phyloP scores from a whole-genome alignment of 192 early-diverging fungal genomes.

The Coemansia sp. region DNA sequence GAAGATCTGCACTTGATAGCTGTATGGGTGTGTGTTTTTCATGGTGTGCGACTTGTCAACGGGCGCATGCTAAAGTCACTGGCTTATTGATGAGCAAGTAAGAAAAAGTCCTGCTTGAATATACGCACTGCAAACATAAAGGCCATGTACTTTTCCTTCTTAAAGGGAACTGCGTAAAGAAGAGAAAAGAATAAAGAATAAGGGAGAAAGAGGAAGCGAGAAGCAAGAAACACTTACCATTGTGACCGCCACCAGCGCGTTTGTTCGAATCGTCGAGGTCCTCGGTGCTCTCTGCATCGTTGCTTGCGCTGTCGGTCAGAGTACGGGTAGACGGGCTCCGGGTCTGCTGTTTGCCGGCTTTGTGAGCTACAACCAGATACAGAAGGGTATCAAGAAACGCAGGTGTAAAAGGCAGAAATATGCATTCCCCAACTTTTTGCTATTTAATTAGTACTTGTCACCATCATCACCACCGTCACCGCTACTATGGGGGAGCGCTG shows the following conservation, averaged over 20 bases:
- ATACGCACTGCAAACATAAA: neutral
- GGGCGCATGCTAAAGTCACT: neutral
- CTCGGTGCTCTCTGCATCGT: slow-evolving; percentile 7
- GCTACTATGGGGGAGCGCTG: too few relatives aligned
- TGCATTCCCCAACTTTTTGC: neutral
- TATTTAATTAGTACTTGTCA: neutral
- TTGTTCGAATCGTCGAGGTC: neutral
- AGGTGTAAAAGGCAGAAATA: neutral
- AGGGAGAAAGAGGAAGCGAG: too few relatives aligned
- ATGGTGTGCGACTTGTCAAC: too few relatives aligned
- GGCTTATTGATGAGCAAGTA: neutral
- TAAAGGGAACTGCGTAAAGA: too few relatives aligned
- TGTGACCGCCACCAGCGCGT: slow-evolving; percentile 23
- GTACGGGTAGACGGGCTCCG: slow-evolving; percentile 8
- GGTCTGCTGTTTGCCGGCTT: slow-evolving; percentile 6
- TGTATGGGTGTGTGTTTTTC: neutral
- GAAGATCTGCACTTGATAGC: neutral
- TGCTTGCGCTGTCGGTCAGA: slow-evolving; percentile 1
- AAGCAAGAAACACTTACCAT: slow-evolving; percentile 44
- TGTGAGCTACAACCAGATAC: slow-evolving; percentile 3
- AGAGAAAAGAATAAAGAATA: too few relatives aligned
- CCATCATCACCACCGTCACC: neutral
- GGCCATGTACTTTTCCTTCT: neutral
- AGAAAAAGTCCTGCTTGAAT: neutral
- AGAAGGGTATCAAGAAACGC: neutral